Evolutionary conservation across 306 rosid species (phyloP), one percentile per base, ranked within the genome.

Genomic region (Pachyrhizus erosus): DNA sequence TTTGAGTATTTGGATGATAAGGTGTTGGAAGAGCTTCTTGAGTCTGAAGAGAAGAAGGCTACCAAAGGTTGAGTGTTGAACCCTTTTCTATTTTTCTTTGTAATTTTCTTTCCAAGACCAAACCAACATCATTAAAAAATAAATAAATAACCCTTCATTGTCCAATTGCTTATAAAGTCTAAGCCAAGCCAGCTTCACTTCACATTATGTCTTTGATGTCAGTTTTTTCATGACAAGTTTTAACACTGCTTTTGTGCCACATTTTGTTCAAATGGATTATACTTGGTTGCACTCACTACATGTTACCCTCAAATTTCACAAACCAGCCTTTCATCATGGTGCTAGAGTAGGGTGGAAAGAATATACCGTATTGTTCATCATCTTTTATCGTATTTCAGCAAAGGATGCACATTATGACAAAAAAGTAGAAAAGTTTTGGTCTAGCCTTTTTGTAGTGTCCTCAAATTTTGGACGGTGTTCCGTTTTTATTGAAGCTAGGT

Each of bases 1-100:
- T 64, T 64, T 64, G 70, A 64, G 45, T 64, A 64, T 33, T 64
- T 64, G 45, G 70, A 64, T 64, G 70, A 64, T 31, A 64, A 64
- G 7, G 70, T 64, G 13, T 33, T 64, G 70, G 70, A 64, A 14
- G 70, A 64, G 7, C 70, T 64, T 64, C 70, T 64, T 64, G 45
- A 64, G 45, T 64, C 17, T 14, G 70, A 64, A 33, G 14, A 31
- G 3, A 33, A 14, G 4, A 62, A 17, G 13, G 42, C 12, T 7
- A 2, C 0, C 2, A 14, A 29, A 61, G 8, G 9, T 60, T 54
- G 64, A 55, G 29, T 5, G 6, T 49, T 49, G 21, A 49, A 5
- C 55, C 21, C 21, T 4, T 49, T 17, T 0, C 9, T 49, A 49
- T 17, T 17, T 17, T 55, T 21, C 15, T 55, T 21, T 55, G 12